Conservation (phyloP, 2,329 filamentous ascomycete species). For the Penicillium sp. region DNA sequence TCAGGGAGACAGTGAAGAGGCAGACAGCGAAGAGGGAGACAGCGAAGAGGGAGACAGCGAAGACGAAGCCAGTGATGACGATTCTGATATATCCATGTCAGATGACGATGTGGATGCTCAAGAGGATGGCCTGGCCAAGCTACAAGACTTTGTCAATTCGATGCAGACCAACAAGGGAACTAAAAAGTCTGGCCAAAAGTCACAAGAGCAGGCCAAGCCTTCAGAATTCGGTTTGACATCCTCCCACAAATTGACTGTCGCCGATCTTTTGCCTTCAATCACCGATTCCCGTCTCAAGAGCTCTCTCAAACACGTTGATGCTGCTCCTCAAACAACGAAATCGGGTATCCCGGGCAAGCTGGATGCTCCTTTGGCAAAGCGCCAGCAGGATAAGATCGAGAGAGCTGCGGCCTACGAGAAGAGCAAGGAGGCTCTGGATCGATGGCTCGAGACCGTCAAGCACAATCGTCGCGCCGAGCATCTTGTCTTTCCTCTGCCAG, state of each 20-base stretch:
- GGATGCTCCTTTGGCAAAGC: constrained; percentile 73
- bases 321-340: constrained; percentile 46
- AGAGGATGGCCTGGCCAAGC: constrained; percentile 54
- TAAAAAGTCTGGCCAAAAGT: constrained; percentile 31
- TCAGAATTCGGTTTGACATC: constrained; percentile 56
- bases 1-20: constrained; percentile 41
- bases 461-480: constrained; percentile 88
- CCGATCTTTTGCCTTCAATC: constrained; percentile 68
- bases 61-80: constrained; percentile 43
- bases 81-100: constrained; percentile 30
- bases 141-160: constrained; percentile 65
- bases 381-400: constrained; percentile 80
- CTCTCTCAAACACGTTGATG: constrained; percentile 66
- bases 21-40: constrained; percentile 40
- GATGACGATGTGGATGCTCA: constrained; percentile 50
- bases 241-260: constrained; percentile 66
- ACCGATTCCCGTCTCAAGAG: constrained; percentile 73
- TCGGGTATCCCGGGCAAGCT: constrained; percentile 64
- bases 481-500: constrained; percentile 76
- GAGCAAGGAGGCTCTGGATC: constrained; percentile 81
- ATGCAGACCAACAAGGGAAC: constrained; percentile 47
- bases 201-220: constrained; percentile 59
- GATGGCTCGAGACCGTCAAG: constrained; percentile 95
- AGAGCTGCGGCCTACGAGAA: constrained; percentile 80
- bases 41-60: constrained; percentile 44